Percentiles rank a stretch among this genome's conserved stretches.
These are phyloP conservation scores for Microdochium trichocladiopsis DNA, from an alignment of 2,329 filamentous ascomycete genomes.

Conservation along the genomic window DNA sequence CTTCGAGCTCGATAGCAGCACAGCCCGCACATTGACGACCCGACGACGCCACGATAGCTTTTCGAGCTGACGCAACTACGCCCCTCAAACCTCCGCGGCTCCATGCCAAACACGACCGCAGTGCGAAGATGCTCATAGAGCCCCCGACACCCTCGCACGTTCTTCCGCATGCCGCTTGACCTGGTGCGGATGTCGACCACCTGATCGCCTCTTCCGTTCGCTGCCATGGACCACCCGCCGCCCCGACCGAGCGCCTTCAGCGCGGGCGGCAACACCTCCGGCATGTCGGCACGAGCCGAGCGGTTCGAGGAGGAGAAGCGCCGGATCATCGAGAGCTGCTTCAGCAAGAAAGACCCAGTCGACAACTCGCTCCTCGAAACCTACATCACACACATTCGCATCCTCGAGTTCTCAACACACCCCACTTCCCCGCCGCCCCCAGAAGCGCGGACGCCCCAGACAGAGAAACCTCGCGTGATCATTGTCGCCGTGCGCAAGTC, in stretches of 20 bases:
- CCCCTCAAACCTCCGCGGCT: neutral
- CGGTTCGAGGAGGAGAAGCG: conserved; percentile 95
- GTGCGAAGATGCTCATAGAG: neutral
- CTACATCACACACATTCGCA: conserved; percentile 94
- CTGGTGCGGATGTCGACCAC: neutral
- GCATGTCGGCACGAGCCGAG: conserved; percentile 52
- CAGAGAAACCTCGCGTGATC: conserved; percentile 85
- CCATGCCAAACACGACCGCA: neutral
- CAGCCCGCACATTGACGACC: neutral
- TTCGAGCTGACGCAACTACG: neutral
- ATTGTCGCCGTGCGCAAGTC: conserved; percentile 91
- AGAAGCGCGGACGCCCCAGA: conserved; percentile 57
- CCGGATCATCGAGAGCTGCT: conserved; percentile 91
- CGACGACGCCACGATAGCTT: neutral
- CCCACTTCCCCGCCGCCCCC: conserved; percentile 82
- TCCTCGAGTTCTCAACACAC: conserved; percentile 78
- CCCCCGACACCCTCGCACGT: neutral
- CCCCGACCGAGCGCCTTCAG: neutral
- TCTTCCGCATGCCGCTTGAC: neutral
- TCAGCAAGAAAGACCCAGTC: conserved; percentile 71
- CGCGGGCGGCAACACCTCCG: conserved; percentile 9
- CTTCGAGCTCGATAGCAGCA: no score
- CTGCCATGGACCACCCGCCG: neutral
- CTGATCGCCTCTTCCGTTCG: neutral
- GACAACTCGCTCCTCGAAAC: conserved; percentile 84